Evolutionary conservation across 495 filamentous ascomycete genomes (phyloP).

Genomic region (Penicillium cataractarum): DNA sequence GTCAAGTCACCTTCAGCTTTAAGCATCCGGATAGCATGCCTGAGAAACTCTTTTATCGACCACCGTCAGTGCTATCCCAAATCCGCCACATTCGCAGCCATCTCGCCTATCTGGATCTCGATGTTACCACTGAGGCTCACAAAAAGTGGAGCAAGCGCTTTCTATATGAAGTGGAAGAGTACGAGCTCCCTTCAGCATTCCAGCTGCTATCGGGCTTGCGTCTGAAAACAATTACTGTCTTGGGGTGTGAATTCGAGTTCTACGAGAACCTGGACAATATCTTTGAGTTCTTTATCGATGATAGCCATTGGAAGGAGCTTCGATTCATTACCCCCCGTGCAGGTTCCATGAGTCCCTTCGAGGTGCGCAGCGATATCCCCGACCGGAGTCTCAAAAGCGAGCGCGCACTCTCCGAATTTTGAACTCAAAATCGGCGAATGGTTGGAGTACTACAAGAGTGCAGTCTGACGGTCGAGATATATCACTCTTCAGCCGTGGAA

Average conservation of each 20-base stretch:
- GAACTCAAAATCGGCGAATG: not conserved
- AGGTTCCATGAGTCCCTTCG: not conserved
- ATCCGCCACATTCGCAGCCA: not conserved
- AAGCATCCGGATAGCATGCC: not conserved
- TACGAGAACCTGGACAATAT: not conserved
- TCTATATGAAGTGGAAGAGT: not conserved
- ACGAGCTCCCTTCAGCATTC: not conserved
- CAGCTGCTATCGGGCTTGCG: not conserved
- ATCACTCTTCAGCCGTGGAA: not conserved
- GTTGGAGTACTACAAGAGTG: not conserved
- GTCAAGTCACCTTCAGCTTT: not conserved
- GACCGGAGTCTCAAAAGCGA: not conserved
- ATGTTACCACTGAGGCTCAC: not conserved
- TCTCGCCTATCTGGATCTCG: not conserved
- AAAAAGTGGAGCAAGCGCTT: not conserved
- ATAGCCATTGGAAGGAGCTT: not conserved
- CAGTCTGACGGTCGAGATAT: not conserved
- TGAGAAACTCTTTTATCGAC: not conserved
- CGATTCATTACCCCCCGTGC: not conserved
- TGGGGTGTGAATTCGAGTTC: not conserved
- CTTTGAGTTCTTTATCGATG: not conserved
- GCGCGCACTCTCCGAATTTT: not conserved
- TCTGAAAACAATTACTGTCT: not conserved
- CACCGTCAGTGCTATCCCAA: not conserved
- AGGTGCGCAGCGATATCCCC: not conserved